Base-by-base conservation (phyloP, 2,329 filamentous ascomycete genomes). In the Biscogniauxia mediterranea region DNA sequence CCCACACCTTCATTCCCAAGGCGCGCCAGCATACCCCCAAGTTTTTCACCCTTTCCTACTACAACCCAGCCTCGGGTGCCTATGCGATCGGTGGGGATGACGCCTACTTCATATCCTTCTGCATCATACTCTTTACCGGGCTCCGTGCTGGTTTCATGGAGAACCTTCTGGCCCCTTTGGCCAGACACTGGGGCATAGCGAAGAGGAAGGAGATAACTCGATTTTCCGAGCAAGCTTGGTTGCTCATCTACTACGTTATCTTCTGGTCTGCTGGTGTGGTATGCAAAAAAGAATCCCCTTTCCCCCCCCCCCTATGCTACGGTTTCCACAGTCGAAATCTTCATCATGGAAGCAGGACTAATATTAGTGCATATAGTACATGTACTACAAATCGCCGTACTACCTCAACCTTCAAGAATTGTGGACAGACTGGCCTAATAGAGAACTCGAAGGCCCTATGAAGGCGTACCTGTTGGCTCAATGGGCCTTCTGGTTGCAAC, bases 141-240 rank as follows among this genome's bases (percentile, higher is more conserved):
- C 82, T 97, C 56, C 89, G 95, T 61, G 93, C 92, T 49, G 87
- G 86, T 57, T 81, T 86, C 60, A 96, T 98, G 86, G 93, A 97
- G 74, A 95, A 96, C 78, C 71, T 96, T 13, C 83, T 98, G 56
- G 86, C 87, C 20, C 95, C 94, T 6, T 77, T 96, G 59, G 93
- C 90, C 52, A 87, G 85, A 65, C 79, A 81, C 54, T 83, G 85
- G 65, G 94, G 94, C 42, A 85, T 97, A 69, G 83, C 84, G 69
- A 91, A 89, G 72, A 83, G 81, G 73, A 97, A 97, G 79, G 86
- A 87, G 54, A 80, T 89, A 62, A 86, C 91, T 55, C 86, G 95
- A 61, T 96, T 98, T 78, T 92, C 92, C 64, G 95, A 99, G 79
- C 95, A 99, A 79, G 92, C 89, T 54, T 98, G 94, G 92, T 82